These are phyloP conservation scores for Basipetospora chlamydospora DNA, from an alignment of 2,329 filamentous ascomycete genomes.

Conservation along the genomic window DNA sequence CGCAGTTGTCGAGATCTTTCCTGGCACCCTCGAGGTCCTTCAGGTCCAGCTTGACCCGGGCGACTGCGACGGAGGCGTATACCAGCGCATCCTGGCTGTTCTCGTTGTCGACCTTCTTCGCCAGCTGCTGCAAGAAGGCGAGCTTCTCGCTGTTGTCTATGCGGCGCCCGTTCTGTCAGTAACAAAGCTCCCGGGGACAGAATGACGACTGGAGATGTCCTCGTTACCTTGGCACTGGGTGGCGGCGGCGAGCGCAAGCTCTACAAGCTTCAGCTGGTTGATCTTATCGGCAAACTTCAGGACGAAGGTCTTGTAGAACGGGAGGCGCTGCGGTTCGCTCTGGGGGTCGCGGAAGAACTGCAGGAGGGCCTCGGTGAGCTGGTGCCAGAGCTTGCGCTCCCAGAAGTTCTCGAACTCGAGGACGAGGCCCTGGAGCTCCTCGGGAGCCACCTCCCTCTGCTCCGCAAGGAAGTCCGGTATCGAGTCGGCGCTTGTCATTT, in stretches of 20 bases:
- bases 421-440: constrained; percentile 76
- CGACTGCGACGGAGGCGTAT: constrained; percentile 82
- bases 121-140: constrained; percentile 67
- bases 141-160: constrained; percentile 85
- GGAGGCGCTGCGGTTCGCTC: constrained; percentile 72
- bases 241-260: constrained; percentile 74
- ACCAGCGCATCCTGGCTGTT: constrained; percentile 92
- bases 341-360: constrained; percentile 74
- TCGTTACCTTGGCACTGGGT: constrained; percentile 62
- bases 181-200: neutral
- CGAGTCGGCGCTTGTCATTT: constrained; percentile 64
- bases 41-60: constrained; percentile 71
- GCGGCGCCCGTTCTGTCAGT: neutral
- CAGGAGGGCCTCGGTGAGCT: constrained; percentile 80
- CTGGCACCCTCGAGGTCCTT: constrained; percentile 69
- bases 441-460: constrained; percentile 75
- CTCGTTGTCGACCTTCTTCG: constrained; percentile 79
- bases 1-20: constrained; percentile 73
- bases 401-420: constrained; percentile 90
- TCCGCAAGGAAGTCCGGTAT: constrained; percentile 87
- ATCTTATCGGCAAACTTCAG: constrained; percentile 96
- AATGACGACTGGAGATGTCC: neutral
- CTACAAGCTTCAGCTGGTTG: constrained; percentile 95
- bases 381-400: constrained; percentile 99
- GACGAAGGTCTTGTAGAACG: constrained; percentile 89